Evolutionary conservation across 2,329 filamentous ascomycete species (phyloP), one percentile per base, ranked within the genome.

Genomic region (Colletotrichum ledebouriae): DNA sequence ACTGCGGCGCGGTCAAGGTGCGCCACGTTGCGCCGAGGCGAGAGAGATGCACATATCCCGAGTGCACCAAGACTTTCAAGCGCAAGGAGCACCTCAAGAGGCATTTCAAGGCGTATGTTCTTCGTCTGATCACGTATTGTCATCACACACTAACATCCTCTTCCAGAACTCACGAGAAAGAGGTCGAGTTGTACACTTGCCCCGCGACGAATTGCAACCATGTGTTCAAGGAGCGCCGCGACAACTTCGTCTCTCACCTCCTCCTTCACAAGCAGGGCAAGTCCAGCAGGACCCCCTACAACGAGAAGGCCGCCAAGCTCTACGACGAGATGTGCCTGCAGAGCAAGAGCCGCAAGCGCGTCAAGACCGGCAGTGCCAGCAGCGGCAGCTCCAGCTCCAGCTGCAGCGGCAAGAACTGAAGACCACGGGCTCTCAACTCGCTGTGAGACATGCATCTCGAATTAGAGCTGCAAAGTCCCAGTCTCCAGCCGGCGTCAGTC

Each of bases 71-170:
- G 71, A 81, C 80, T 0, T 87, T 85, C 68, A 83, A 84, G 71
- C 80, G 86, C 63, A 83, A 83, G 25, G 86, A 88, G 74, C 86
- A 88, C 70, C 76, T 87, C 17, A 88, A 87, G 77, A 81, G 86
- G 33, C 86, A 88, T 73, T 79, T 83, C 59, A 80, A 81, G 60
- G 84, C 83, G 85, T 87, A 73, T 79, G 84, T 81, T 33, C 6
- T 29, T 20, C 37, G 11, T 39, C 20, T 9, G 10, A 29, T 20
- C 6, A n/a, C 50, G 10, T 17, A 29, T 6, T 6, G 15, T 50
- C 22, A 70, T 55, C 29, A 62, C 81, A 80, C 58, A 33, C 20
- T 61, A 37, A 59, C 49, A 60, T 7, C 1, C 15, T 47, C n/a
- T 13, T 20, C 50, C 50, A 67, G 67, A 5, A 71, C 64, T n/a